phyloP scores from a whole-genome alignment of 352 stramenopile genomes.

The Aphanomyces cochlioides region DNA sequence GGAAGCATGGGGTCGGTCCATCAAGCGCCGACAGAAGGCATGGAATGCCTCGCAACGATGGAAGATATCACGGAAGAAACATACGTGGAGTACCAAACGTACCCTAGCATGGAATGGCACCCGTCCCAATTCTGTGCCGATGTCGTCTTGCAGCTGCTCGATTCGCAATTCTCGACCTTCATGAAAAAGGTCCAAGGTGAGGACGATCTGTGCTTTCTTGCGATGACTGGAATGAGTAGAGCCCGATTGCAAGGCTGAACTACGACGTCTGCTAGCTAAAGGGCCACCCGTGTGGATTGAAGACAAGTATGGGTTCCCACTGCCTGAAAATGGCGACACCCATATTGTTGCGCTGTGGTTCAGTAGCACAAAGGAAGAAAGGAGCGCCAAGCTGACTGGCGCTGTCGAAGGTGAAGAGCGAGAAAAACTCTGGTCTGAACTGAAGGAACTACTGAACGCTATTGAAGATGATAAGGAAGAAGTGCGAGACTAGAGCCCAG shows the following conservation, averaged over 20 bases:
- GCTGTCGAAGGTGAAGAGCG: constrained; percentile 85
- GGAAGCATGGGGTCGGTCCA: constrained; percentile 40
- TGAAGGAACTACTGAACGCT: constrained; percentile 61
- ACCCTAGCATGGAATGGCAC: constrained; percentile 86
- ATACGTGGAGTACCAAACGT: constrained; percentile 92
- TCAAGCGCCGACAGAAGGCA: constrained; percentile 72
- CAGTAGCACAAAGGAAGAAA: constrained; percentile 68
- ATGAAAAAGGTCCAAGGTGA: constrained; percentile 86
- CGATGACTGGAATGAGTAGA: constrained; percentile 33
- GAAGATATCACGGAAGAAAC: constrained; percentile 93
- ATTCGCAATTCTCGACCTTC: constrained; percentile 89
- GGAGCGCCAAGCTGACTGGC: constrained; percentile 82
- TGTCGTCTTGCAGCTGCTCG: constrained; percentile 78
- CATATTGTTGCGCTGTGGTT: constrained; percentile 90
- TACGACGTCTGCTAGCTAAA: constrained; percentile 85
- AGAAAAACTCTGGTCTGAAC: constrained; percentile 64
- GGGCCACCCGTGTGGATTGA: constrained; percentile 91
- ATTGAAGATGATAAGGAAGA: constrained; percentile 83
- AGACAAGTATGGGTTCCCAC: constrained; percentile 87
- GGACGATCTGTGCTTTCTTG: background rate
- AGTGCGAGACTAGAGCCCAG: background rate
- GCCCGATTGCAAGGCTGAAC: constrained; percentile 92
- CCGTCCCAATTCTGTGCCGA: constrained; percentile 69
- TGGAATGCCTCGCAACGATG: constrained; percentile 92
- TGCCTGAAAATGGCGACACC: constrained; percentile 82